Base-by-base conservation (phyloP, 257 asterid species). In the Capsicum baccatum region DNA sequence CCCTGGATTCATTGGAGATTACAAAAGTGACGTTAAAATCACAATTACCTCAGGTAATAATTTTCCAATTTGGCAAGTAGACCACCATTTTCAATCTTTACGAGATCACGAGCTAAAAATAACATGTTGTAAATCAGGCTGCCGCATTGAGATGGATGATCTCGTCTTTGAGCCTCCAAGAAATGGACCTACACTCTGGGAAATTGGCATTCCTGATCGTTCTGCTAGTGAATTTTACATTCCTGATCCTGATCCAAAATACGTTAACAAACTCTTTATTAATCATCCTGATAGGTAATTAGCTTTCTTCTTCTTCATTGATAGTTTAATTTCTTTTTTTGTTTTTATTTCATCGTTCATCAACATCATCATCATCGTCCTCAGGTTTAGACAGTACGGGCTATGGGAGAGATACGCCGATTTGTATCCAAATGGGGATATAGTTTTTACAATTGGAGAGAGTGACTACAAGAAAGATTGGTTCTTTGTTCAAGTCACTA, bases 321-420 rank as follows among this genome's bases (percentile, higher is more conserved):
- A 16, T 12, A 42, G 50, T 37, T 35, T n/a, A 12, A 14, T 76
- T 48, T 16, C 8, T 8, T 12, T 2, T 76, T 33, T 37, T 74
- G 13, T 52, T 2, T 76, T 33, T 37, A 7, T 74, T 37, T 52
- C 9, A 48, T 1, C 5, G n/a, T 35, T 63, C 80, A 81, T 14
- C 21, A 69, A 62, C 74, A 66, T 42, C 50, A 67, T 59, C 16
- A 50, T 60, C 79, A 5, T 85, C 58, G 54, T 85, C 63, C 44
- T 60, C 91, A 95, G 99, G 87, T 95, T 94, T 87, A 91, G 99
- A 86, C 98, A 95, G 86, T 95, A 95, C 54, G 99, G 99, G 83
- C 56, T 95, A 42, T 95, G 98, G 99, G 97, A 91, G 81, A 90
- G 94, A 81, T 95, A 95, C 86, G 58, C 89, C 19, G 97, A 94